phyloP scores from a whole-genome alignment of 2,329 filamentous ascomycete species.

The Colletotrichum cuscutae region DNA sequence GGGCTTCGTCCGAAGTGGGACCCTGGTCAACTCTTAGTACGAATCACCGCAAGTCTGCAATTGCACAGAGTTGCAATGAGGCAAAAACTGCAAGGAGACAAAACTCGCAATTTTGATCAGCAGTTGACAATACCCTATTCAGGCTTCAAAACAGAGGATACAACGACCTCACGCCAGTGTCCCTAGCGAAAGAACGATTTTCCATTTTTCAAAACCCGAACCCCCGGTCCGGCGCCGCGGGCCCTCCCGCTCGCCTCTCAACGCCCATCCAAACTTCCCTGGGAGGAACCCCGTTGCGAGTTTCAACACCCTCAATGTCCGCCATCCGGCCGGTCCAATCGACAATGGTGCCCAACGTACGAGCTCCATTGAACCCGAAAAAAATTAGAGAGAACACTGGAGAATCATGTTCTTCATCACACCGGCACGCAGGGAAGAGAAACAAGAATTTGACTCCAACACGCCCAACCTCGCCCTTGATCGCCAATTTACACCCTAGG shows the following conservation, averaged over 20 bases:
- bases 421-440: neutral
- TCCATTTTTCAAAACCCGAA: neutral
- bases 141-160: neutral
- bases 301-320: neutral
- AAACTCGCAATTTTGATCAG: neutral
- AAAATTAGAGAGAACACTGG: neutral
- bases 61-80: neutral
- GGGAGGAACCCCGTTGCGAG: neutral
- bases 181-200: neutral
- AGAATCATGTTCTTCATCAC: neutral
- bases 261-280: neutral
- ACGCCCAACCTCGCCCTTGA: neutral
- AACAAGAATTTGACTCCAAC: neutral
- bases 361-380: neutral
- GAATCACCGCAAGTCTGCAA: too few relatives aligned
- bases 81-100: neutral
- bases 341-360: neutral
- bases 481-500: neutral
- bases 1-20: neutral
- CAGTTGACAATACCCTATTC: neutral
- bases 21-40: neutral
- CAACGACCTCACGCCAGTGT: neutral
- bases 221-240: conserved; percentile 16
- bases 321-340: neutral
- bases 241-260: conserved; percentile 22